These are phyloP conservation scores for Sechiopsis laciniata DNA, from an alignment of 306 rosid species.

Conservation along the genomic window DNA sequence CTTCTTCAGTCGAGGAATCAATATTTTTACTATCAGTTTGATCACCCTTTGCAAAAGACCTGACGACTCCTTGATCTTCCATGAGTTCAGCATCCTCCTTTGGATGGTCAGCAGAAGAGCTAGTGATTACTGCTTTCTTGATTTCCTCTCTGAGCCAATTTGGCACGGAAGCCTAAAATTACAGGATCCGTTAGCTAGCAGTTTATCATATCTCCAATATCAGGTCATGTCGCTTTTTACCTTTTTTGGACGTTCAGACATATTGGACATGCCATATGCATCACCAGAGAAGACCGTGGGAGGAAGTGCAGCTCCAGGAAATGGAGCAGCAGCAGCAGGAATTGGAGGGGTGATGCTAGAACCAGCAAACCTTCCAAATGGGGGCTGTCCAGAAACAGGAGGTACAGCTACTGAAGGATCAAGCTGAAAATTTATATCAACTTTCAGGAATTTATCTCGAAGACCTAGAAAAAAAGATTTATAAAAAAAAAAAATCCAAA, in stretches of 20 bases:
- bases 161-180: conserved; percentile 81
- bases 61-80: conserved; percentile 49
- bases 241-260: conserved; percentile 92
- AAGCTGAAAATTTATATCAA: conserved; percentile 50
- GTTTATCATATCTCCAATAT: conserved; percentile 24
- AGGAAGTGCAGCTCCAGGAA: conserved; percentile 57
- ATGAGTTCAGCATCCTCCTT: conserved; percentile 47
- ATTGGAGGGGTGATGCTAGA: conserved; percentile 54
- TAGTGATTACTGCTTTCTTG: conserved; percentile 68
- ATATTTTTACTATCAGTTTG: conserved; percentile 70
- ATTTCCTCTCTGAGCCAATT: conserved; percentile 97
- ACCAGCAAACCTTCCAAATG: conserved; percentile 83
- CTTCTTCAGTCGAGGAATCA: conserved; percentile 87
- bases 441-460: conserved; percentile 31
- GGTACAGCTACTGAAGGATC: conserved; percentile 55
- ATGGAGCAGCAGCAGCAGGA: conserved; percentile 53
- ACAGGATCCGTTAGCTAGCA: conserved; percentile 25
- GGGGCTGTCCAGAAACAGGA: conserved; percentile 55
- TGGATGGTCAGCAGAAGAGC: conserved; percentile 61
- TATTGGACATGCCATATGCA: conserved; percentile 61
- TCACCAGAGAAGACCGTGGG: conserved; percentile 63
- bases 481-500: conserved; percentile 27
- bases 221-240: conserved; percentile 33
- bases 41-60: conserved; percentile 46
- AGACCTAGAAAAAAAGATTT: conserved; percentile 23